Evolutionary conservation across 2,329 filamentous ascomycete species (phyloP), one percentile per base, ranked within the genome.

Genomic region (Periconia macrospinosa): DNA sequence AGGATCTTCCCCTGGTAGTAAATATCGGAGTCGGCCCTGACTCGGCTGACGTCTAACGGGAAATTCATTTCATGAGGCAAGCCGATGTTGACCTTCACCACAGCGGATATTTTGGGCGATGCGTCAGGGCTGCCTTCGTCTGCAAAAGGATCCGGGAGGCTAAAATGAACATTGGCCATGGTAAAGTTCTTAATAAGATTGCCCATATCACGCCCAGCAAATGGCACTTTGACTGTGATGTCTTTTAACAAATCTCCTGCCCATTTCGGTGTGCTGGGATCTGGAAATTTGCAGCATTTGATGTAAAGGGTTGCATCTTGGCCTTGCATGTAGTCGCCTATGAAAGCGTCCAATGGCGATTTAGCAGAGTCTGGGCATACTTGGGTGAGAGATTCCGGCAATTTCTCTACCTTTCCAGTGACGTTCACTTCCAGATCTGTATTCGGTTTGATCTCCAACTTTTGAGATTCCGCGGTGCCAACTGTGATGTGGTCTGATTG

Each of bases 51-150:
- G 56, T 89, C 86, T 48, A 99, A 77, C 47, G 87, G 84, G 60
- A 97, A 88, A 66, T 96, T 92, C 81, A 97, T 88, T 69, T 96
- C 89, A 42, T 90, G 82, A 0, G 94, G 94, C 33, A 97, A 73
- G 11, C 80, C 85, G 23, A 95, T 88, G 17, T 92, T 79, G 11
- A 92, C 92, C 55, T 90, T 80, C 44, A 97, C 88, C 18, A 88
- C 87, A 2, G 92, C 92, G 30, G 91, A 96, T 15, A 99, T 86
- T 50, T 84, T 86, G 10, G 92, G 92, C 50, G 88, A 84, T 3
- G 88, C 81, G 47, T 87, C 85, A 0, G 91, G 89, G 11, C 87
- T 85, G 53, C 83, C 84, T 0, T 90, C 90, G 17, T 92, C 86
- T 2, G 91, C 90, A 64, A 88, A 84, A 0, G 90, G 89, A 64